Percentiles rank a stretch among this genome's conserved stretches.
These are phyloP conservation scores for Selenicereus undatus DNA, from an alignment of 148 eudicot species.

Conservation along the genomic window DNA sequence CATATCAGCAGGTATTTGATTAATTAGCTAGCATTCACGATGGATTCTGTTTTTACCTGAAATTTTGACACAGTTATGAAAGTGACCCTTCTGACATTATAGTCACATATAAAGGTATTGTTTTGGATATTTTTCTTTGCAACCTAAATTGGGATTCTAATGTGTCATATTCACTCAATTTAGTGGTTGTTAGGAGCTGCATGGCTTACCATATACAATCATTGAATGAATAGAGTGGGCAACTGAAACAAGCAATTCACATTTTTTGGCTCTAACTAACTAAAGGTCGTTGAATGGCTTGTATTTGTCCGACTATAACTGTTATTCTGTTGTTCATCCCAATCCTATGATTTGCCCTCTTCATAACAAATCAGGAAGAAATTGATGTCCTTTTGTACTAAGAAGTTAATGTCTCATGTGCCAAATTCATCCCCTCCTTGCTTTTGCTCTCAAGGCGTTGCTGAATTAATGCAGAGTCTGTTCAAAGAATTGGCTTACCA, in stretches of 20 bases:
- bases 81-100: neutral
- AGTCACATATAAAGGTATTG: conserved; percentile 1
- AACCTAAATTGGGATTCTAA: conserved; percentile 6
- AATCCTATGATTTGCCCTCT: neutral
- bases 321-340: neutral
- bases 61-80: neutral
- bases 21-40: neutral
- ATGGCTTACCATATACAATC: neutral
- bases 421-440: too few relatives aligned
- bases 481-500: too few relatives aligned
- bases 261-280: neutral
- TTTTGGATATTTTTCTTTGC: neutral
- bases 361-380: neutral
- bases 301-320: neutral
- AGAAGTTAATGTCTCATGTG: too few relatives aligned
- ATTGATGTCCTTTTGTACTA: neutral
- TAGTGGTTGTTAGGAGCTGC: neutral
- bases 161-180: conserved; percentile 4
- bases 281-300: neutral
- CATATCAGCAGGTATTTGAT: too few relatives aligned
- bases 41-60: conserved; percentile 2
- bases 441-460: too few relatives aligned
- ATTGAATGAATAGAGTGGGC: neutral
- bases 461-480: too few relatives aligned
- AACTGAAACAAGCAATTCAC: conserved; percentile 14